Base-by-base conservation (phyloP, 2,329 filamentous ascomycete species). In the Didymella arachidicola region DNA sequence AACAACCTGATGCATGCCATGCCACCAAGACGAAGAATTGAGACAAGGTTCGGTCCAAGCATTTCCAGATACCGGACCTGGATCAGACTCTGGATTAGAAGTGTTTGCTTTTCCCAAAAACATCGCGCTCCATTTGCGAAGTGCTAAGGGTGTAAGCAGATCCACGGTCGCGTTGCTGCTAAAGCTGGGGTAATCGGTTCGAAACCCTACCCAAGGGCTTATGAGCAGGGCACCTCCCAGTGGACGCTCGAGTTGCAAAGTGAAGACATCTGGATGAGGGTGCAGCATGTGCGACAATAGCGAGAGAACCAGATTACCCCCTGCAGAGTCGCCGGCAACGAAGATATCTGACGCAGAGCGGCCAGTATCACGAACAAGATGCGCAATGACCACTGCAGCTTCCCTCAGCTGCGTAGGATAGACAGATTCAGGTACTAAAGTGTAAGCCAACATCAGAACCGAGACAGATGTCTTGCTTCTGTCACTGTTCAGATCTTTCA, bases 261-360 rank as follows among this genome's bases (percentile, higher is more conserved):
- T 26, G 3, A 57, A 47, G 1, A 69, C 59, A n/a, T 66, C 53
- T 22, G 66, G 63, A 44, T 67, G 67, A 10, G 68, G 66, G 45
- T 71, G 64, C 6, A 71, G 56, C 2, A 71, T 18, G 52, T 72
- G 70, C 16, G 69, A 69, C 2, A 72, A 59, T 0, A 72, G 36
- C n/a, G 60, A 49, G 10, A 72, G 12, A 2, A 57, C 58, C 10
- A 73, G 47, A 47, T 61, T 61, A 0, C 51, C 61, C 12, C 61
- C 61, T 27, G 61, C 58, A 14, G 61, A 63, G 39, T 63, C 61
- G 6, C 61, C 61, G 2, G 61, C 56, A 3, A 67, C 8, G 25
- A 67, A 44, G 7, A 71, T 64, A 2, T 47, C 49, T 1, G 53
- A 61, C n/a, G 63, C 57, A 6, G 60, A 59, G 44, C 56, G 59